phyloP scores from a whole-genome alignment of 2,329 filamentous ascomycete genomes.

The Colletotrichum karsti region DNA sequence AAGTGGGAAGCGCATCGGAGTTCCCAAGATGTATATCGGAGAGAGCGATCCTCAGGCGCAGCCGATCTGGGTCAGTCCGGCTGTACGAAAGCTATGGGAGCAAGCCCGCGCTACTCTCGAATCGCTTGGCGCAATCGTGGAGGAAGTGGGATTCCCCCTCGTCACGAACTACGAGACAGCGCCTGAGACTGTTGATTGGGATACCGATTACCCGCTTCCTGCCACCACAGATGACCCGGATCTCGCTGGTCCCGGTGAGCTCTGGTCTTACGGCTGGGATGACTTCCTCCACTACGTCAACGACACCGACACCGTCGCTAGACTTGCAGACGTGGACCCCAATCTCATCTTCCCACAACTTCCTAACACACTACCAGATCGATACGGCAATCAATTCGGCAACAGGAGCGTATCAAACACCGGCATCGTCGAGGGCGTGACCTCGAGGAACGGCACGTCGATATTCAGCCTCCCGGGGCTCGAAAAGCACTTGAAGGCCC shows the following conservation, averaged over 20 bases:
- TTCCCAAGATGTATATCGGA: slow-evolving; percentile 61
- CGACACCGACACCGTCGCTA: slow-evolving; percentile 36
- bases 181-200: neutral
- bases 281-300: slow-evolving; percentile 35
- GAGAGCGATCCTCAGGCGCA: no score
- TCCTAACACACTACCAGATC: neutral
- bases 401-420: neutral
- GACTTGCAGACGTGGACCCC: slow-evolving; percentile 29
- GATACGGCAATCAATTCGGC: neutral
- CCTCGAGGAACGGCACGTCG: neutral
- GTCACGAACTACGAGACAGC: slow-evolving; percentile 10
- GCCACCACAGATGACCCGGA: neutral
- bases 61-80: slow-evolving; percentile 28
- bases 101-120: slow-evolving; percentile 45
- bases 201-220: neutral
- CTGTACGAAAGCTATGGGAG: slow-evolving; percentile 38
- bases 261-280: slow-evolving; percentile 5
- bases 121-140: slow-evolving; percentile 48
- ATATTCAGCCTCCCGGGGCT: neutral
- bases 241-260: neutral
- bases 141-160: slow-evolving; percentile 35
- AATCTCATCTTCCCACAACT: neutral
- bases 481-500: neutral
- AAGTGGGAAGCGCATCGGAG: slow-evolving; percentile 53
- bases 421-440: neutral